phyloP scores from a whole-genome alignment of 352 stramenopile genomes.

The Globisporangium splendens region DNA sequence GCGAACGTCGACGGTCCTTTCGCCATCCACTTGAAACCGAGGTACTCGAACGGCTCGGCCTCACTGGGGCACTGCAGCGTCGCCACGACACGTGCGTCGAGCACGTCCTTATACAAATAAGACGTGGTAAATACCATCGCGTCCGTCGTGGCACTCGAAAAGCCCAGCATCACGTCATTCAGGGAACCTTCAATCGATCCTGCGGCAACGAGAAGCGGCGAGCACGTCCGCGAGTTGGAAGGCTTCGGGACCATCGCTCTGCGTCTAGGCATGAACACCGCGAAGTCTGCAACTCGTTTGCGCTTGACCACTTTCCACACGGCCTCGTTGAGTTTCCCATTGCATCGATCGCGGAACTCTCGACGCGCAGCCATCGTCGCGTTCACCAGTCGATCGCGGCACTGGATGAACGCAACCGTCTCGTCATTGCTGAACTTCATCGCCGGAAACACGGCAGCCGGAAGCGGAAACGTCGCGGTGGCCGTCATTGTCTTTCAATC shows the following conservation, averaged over 20 bases:
- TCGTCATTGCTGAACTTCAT: constrained; percentile 30
- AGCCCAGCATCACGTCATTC: constrained; percentile 26
- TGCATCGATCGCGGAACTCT: constrained; percentile 22
- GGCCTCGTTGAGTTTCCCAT: constrained; percentile 17
- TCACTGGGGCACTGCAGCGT: constrained; percentile 19
- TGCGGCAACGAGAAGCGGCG: constrained; percentile 28
- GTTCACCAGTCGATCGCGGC: constrained; percentile 21
- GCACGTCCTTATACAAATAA: constrained; percentile 21
- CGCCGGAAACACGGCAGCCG: constrained; percentile 17
- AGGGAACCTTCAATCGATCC: constrained; percentile 22
- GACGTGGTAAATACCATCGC: constrained; percentile 21
- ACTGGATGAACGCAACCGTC: constrained; percentile 17
- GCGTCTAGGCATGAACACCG: constrained; percentile 17
- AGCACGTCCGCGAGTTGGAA: constrained; percentile 17
- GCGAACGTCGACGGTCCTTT: constrained; percentile 16
- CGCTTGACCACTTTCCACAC: constrained; percentile 21
- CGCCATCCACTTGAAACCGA: constrained; percentile 31
- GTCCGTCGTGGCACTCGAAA: constrained; percentile 19
- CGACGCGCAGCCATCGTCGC: constrained; percentile 21
- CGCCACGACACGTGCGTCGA: constrained; percentile 22
- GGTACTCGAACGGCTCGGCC: constrained; percentile 20
- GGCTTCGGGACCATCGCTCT: constrained; percentile 4
- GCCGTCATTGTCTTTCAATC: not conserved
- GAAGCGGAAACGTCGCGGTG: constrained; percentile 16
- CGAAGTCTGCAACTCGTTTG: not conserved